A percentile compares a stretch with the other conserved stretches of the same genome.
Conservation (phyloP, 2,329 filamentous ascomycete genomes). For the Monascus ruber region DNA sequence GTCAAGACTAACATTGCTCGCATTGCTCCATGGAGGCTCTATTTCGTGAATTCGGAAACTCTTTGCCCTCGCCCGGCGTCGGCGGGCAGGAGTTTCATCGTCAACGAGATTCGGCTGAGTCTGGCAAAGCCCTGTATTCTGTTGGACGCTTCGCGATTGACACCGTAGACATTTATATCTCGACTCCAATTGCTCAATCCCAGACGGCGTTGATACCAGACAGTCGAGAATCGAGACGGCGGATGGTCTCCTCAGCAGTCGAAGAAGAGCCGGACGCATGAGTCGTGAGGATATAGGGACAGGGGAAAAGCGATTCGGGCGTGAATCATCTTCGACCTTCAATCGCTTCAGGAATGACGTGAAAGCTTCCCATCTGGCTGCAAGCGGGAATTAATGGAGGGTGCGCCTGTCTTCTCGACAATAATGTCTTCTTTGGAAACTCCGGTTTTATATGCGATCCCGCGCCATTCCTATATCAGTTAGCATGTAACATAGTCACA, state of each 20-base stretch:
- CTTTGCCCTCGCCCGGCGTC: slow-evolving; percentile 1
- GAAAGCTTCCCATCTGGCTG: not conserved
- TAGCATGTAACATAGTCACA: not conserved
- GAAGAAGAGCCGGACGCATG: slow-evolving; percentile 34
- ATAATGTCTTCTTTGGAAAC: not conserved
- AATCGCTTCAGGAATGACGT: not conserved
- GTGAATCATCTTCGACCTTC: slow-evolving; percentile 17
- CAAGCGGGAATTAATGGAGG: no score
- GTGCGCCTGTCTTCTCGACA: no score
- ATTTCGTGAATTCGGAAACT: slow-evolving; percentile 20
- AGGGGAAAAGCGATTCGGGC: slow-evolving; percentile 5
- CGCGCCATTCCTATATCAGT: slow-evolving; percentile 10
- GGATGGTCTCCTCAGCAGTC: slow-evolving; percentile 32
- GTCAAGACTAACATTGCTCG: not conserved
- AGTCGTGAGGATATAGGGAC: slow-evolving; percentile 10
- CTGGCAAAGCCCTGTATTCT: not conserved
- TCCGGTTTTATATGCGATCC: slow-evolving; percentile 1
- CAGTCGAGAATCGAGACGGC: slow-evolving; percentile 27
- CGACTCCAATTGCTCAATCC: slow-evolving; percentile 22
- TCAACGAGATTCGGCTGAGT: not conserved
- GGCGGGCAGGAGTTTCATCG: no score
- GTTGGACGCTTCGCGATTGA: slow-evolving; percentile 11
- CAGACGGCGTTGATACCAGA: slow-evolving; percentile 17
- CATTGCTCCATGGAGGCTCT: slow-evolving; percentile 6
- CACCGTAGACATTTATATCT: slow-evolving; percentile 18